These are phyloP conservation scores for Bathelium albidoporum DNA, from an alignment of 495 filamentous ascomycete genomes.

Conservation along the genomic window DNA sequence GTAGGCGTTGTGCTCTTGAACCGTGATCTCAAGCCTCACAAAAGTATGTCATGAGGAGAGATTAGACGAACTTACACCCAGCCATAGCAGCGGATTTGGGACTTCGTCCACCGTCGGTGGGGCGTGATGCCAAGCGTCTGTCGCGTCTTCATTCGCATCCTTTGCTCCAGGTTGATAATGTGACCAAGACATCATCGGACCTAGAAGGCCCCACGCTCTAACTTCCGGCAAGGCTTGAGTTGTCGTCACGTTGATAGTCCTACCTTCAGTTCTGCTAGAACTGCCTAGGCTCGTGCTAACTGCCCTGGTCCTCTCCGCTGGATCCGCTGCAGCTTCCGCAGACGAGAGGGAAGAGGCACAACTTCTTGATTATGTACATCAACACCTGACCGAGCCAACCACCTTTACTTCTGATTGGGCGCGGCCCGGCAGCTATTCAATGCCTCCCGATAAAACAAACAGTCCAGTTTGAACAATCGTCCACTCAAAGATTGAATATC, in stretches of 20 bases:
- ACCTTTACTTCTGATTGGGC: too few relatives aligned
- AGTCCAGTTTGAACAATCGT: background rate
- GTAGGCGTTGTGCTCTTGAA: background rate
- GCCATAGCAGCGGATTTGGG: background rate
- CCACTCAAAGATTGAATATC: background rate
- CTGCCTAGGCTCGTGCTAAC: too few relatives aligned
- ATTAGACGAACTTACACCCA: background rate
- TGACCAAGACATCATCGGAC: constrained; percentile 3
- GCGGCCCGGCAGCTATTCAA: too few relatives aligned
- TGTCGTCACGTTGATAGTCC: background rate
- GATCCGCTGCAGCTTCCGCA: too few relatives aligned
- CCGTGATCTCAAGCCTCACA: background rate
- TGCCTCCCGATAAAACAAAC: too few relatives aligned
- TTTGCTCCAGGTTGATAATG: background rate
- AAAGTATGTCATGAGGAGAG: background rate
- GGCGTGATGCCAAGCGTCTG: background rate
- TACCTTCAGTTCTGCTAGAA: background rate
- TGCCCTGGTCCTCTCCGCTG: too few relatives aligned
- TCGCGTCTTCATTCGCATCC: background rate
- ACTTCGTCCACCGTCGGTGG: background rate
- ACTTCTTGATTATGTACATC: background rate
- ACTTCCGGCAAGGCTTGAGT: background rate
- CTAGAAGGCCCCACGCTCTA: background rate
- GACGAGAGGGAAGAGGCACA: too few relatives aligned
- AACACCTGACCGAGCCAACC: background rate